Conservation (phyloP, 176 grass and related monocot species). For the Rhynchospora breviuscula region DNA sequence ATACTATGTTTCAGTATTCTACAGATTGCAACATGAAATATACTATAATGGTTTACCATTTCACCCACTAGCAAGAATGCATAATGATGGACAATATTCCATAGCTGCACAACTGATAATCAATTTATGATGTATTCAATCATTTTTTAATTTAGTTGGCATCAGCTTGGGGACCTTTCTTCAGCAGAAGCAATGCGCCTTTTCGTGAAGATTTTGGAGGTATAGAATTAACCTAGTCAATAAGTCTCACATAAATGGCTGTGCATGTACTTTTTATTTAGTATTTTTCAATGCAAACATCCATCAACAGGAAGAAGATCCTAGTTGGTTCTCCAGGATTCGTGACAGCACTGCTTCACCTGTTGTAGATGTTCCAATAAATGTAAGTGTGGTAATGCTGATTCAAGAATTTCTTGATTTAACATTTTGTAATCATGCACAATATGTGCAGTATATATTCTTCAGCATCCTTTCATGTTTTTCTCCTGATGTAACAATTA, state of each 20-base stretch:
- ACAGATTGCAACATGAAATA: background rate
- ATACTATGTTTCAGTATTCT: constrained; percentile 4
- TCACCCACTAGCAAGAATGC: background rate
- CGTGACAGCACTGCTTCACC: constrained; percentile 54
- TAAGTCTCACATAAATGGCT: constrained; percentile 7
- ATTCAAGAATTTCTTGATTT: background rate
- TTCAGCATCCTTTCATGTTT: background rate
- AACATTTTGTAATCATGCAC: background rate
- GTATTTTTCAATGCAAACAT: constrained; percentile 1
- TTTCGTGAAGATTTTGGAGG: constrained; percentile 99
- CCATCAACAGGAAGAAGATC: constrained; percentile 83
- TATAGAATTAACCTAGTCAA: constrained; percentile 27
- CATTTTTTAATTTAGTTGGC: constrained; percentile 57
- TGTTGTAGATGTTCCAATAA: constrained; percentile 82
- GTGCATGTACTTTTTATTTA: constrained; percentile 9
- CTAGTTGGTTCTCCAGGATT: constrained; percentile 88
- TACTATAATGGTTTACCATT: background rate
- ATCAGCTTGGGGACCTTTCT: constrained; percentile 85
- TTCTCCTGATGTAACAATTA: background rate
- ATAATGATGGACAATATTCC: background rate
- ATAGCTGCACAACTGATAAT: background rate
- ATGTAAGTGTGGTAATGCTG: constrained; percentile 46
- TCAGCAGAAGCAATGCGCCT: constrained; percentile 90
- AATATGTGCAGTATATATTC: background rate
- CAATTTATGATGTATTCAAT: background rate